phyloP scores from a whole-genome alignment of 2,329 filamentous ascomycete species.

The Pezicula neosporulosa region DNA sequence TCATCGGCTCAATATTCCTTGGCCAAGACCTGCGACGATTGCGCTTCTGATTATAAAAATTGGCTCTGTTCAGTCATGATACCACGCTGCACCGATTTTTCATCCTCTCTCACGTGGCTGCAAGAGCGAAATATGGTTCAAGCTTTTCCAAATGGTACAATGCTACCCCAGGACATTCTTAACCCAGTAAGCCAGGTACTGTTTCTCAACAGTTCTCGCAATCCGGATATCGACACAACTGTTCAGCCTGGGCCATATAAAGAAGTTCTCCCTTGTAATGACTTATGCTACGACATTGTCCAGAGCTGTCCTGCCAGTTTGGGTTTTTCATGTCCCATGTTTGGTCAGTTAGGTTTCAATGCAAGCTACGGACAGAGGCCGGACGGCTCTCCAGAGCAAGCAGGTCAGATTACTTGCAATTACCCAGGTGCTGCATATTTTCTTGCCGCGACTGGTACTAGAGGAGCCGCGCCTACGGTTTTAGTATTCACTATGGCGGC shows the following conservation, averaged over 20 bases:
- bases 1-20: constrained; percentile 77
- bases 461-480: constrained; percentile 41
- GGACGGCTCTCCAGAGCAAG: constrained; percentile 6
- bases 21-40: constrained; percentile 71
- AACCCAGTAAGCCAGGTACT: constrained; percentile 14
- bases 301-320: constrained; percentile 78
- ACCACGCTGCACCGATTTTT: constrained; percentile 86
- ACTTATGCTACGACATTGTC: constrained; percentile 83
- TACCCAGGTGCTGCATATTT: constrained; percentile 58
- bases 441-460: constrained; percentile 43
- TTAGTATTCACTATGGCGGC: constrained; percentile 8
- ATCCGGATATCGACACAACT: constrained; percentile 64
- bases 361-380: constrained; percentile 41
- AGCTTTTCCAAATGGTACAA: constrained; percentile 66
- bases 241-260: constrained; percentile 88
- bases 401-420: constrained; percentile 50
- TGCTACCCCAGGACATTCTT: constrained; percentile 37
- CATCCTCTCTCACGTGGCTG: constrained; percentile 42
- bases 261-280: constrained; percentile 83
- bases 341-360: constrained; percentile 36
- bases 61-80: constrained; percentile 96
- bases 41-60: constrained; percentile 76
- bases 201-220: constrained; percentile 57
- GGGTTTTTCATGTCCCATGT: constrained; percentile 69
- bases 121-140: constrained; percentile 70